Evolutionary conservation across 2,329 filamentous ascomycete species (phyloP).

Genomic region (Fusarium sp.): DNA sequence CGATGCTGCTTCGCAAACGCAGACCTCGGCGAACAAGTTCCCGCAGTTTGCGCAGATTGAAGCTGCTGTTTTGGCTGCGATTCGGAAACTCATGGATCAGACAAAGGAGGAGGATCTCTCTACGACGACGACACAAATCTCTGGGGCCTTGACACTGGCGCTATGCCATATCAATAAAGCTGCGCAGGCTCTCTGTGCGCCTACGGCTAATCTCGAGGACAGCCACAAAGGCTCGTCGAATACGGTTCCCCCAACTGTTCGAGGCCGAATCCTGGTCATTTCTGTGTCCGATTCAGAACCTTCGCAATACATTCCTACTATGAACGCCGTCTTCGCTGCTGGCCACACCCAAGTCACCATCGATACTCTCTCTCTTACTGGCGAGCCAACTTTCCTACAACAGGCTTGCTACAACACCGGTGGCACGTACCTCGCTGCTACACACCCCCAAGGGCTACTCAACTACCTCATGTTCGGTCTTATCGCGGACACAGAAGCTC

Average conservation of each 20-base stretch:
- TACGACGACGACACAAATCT: slow-evolving; percentile 86
- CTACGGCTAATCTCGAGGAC: slow-evolving; percentile 57
- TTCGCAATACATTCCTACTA: slow-evolving; percentile 95
- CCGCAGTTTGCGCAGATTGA: slow-evolving; percentile 91
- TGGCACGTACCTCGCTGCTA: slow-evolving; percentile 63
- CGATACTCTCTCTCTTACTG: slow-evolving; percentile 87
- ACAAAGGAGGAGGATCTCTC: slow-evolving; percentile 73
- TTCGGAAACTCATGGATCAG: slow-evolving; percentile 75
- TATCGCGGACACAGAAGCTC: slow-evolving; percentile 69
- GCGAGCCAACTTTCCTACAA: slow-evolving; percentile 90
- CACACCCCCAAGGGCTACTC: slow-evolving; percentile 75
- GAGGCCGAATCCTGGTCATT: slow-evolving; percentile 81
- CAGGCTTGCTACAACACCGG: slow-evolving; percentile 77
- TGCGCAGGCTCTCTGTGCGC: slow-evolving; percentile 69
- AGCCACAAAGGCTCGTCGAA: slow-evolving; percentile 46
- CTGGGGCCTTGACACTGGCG: slow-evolving; percentile 89
- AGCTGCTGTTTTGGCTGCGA: slow-evolving; percentile 76
- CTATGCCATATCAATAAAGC: slow-evolving; percentile 91
- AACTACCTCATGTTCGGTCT: slow-evolving; percentile 97
- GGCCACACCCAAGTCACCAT: slow-evolving; percentile 88
- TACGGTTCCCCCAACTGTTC: slow-evolving; percentile 46
- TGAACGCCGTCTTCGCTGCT: slow-evolving; percentile 98
- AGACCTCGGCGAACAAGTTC: slow-evolving; percentile 82
- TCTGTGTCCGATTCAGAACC: slow-evolving; percentile 88
- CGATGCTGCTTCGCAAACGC: slow-evolving; percentile 49